phyloP scores from a whole-genome alignment of 768 basidiomycete species.

The Astraeus odoratus region DNA sequence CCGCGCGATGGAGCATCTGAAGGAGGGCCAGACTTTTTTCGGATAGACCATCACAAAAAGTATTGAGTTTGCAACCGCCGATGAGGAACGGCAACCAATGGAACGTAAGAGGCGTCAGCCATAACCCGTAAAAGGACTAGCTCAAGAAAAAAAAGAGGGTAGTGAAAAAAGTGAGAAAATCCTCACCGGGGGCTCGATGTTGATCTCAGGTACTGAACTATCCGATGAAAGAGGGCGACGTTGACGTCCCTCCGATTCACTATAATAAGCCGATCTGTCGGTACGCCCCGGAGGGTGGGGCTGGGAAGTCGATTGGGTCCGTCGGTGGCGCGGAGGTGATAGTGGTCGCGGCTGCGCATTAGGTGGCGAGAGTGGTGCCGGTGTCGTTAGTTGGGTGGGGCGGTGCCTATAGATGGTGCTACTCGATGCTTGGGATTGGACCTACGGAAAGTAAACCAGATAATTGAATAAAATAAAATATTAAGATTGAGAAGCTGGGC shows the following conservation, averaged over 20 bases:
- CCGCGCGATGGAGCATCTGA: conserved; percentile 28
- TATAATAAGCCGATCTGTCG: conserved; percentile 11
- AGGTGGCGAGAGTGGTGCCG: conserved; percentile 23
- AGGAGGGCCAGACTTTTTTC: conserved; percentile 22
- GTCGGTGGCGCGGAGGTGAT: conserved; percentile 11
- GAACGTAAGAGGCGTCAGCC: not conserved
- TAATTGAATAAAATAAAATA: too few species aligned
- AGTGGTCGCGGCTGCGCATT: conserved; percentile 8
- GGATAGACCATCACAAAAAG: too few species aligned
- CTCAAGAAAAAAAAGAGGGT: not conserved
- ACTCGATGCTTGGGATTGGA: conserved; percentile 10
- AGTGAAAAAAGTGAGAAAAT: not conserved
- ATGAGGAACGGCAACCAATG: not conserved
- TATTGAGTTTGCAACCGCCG: conserved; percentile 8
- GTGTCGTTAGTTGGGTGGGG: conserved; percentile 17
- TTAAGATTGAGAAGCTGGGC: too few species aligned
- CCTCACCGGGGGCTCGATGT: conserved; percentile 24
- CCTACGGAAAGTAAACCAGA: not conserved
- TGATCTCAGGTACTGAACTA: conserved; percentile 29
- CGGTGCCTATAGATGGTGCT: conserved; percentile 11
- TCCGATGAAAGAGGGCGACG: conserved; percentile 27
- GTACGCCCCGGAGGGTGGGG: conserved; percentile 17
- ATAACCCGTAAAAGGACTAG: not conserved
- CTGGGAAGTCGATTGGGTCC: conserved; percentile 12
- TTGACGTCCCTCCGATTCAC: conserved; percentile 13